phyloP scores from a whole-genome alignment of 352 stramenopile species.

The Pythium dissimile region DNA sequence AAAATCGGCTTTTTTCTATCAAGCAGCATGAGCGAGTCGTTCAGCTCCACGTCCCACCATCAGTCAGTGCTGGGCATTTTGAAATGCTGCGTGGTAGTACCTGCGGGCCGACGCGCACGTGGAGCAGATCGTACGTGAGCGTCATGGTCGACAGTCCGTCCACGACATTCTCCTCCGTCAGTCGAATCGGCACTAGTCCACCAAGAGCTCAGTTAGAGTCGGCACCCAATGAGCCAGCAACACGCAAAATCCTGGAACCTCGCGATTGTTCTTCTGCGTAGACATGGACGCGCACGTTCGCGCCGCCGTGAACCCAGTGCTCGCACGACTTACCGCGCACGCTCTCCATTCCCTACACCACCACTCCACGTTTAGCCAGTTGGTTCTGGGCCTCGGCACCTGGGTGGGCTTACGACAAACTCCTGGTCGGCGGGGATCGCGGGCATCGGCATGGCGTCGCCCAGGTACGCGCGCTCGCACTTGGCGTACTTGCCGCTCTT shows the following conservation, averaged over 20 bases:
- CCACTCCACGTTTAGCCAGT: background rate
- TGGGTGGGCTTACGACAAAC: slow-evolving; percentile 34
- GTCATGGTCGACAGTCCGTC: slow-evolving; percentile 41
- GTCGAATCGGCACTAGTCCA: slow-evolving; percentile 54
- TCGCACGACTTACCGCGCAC: slow-evolving; percentile 55
- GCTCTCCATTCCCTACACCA: slow-evolving; percentile 48
- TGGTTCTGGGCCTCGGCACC: background rate
- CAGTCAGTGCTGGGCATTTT: background rate
- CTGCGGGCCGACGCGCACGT: slow-evolving; percentile 52
- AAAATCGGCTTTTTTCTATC: slow-evolving; percentile 35
- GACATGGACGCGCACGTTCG: slow-evolving; percentile 50
- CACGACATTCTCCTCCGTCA: slow-evolving; percentile 61
- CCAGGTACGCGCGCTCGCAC: slow-evolving; percentile 69
- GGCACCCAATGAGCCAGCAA: background rate
- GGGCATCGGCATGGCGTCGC: slow-evolving; percentile 53
- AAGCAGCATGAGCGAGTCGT: too few relatives aligned
- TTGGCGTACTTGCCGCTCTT: slow-evolving; percentile 60
- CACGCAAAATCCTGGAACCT: slow-evolving; percentile 19
- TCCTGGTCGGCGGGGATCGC: slow-evolving; percentile 46
- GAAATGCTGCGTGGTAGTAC: background rate
- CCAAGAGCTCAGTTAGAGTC: background rate
- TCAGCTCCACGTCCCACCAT: too few relatives aligned
- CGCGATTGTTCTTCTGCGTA: slow-evolving; percentile 44
- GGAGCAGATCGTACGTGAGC: slow-evolving; percentile 59
- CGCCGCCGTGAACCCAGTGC: slow-evolving; percentile 58